Base-by-base conservation (phyloP, 2,329 filamentous ascomycete genomes). In the Alternaria postmessia region DNA sequence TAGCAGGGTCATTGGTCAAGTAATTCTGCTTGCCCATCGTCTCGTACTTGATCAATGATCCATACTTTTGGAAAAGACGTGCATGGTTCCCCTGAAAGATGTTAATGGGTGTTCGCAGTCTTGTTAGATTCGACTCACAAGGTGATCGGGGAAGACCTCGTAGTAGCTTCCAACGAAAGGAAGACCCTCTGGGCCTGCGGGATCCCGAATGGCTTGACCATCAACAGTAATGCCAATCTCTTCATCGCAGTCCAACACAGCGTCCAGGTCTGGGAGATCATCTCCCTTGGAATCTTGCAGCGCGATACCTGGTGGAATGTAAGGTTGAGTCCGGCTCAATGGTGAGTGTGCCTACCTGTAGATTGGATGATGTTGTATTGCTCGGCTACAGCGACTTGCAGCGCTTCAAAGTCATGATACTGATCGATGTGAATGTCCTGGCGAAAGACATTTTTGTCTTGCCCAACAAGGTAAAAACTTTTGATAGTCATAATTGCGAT, bases 361-460 rank as follows among this genome's bases (percentile, higher is more conserved):
- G 63, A 36, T 5, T 59, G 52, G 4, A 65, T 64, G 11, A 65
- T 64, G 26, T 65, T 65, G 32, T 62, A 65, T 6, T 65, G 63
- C 28, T 65, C 63, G 18, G 63, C 63, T 51, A 65, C 47, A 32
- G 63, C 55, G 22, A 65, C 41, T 32, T 65, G 63, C 32, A 65
- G 16, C n/a, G 63, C 58, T 34, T 61, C 61, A 14, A 65, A 65
- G 36, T 65, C 61, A 47, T 65, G 61, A 39, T 61, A 65, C 7
- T 64, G 63, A 9, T 64, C 63, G 22, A 65, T 64, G 20, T 62
- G 57, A 14, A 65, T 64, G 18, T 65, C 63, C 49, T 65, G 63
- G 11, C 53, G 63, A 44, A 61, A 65, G 32, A 65, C 39, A 30
- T 57, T 51, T 18, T 63, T 65, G 41, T 52, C 57, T n/a, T 64